Evolutionary conservation across 495 filamentous ascomycete species (phyloP).

Genomic region (Hamigera avellanea): DNA sequence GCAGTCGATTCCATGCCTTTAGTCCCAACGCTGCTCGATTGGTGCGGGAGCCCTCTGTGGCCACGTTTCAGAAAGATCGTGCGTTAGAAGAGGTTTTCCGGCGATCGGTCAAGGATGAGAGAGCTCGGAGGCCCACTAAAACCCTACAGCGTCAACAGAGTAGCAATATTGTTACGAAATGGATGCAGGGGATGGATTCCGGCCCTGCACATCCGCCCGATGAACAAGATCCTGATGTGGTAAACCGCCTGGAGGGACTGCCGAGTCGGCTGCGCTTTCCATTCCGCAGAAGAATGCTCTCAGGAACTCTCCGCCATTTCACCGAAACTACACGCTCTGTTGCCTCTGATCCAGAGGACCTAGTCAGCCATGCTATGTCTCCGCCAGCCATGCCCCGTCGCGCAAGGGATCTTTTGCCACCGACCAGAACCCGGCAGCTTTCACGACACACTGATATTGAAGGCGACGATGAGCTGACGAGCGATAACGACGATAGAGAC

Average conservation of each 20-base stretch:
- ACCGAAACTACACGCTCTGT: conserved; percentile 40
- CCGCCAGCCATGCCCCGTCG: conserved; percentile 20
- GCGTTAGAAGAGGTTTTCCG: conserved; percentile 91
- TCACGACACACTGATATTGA: conserved; percentile 63
- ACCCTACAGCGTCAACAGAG: conserved; percentile 51
- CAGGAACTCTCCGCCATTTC: conserved; percentile 32
- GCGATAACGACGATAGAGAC: conserved; percentile 50
- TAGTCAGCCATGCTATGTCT: conserved; percentile 16
- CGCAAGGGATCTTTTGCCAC: conserved; percentile 11
- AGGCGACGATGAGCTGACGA: conserved; percentile 84
- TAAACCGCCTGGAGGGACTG: conserved; percentile 44
- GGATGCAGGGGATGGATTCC: conserved; percentile 70
- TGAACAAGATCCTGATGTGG: conserved; percentile 46
- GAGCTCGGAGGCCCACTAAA: conserved; percentile 32
- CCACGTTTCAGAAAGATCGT: conserved; percentile 76
- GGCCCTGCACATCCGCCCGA: conserved; percentile 51
- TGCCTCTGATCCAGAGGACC: conserved; percentile 48
- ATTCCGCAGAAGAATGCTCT: conserved; percentile 16
- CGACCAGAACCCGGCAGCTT: conserved; percentile 20
- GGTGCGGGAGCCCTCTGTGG: conserved; percentile 69
- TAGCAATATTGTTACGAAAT: conserved; percentile 64
- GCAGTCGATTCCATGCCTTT: conserved; percentile 51
- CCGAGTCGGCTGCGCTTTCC: conserved; percentile 19
- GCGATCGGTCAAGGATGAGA: conserved; percentile 38
- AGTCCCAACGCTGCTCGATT: conserved; percentile 49